Percentiles rank a stretch among this genome's conserved stretches.
These are phyloP conservation scores for Globisporangium echinulatum DNA, from an alignment of 352 stramenopile species.

Conservation along the genomic window DNA sequence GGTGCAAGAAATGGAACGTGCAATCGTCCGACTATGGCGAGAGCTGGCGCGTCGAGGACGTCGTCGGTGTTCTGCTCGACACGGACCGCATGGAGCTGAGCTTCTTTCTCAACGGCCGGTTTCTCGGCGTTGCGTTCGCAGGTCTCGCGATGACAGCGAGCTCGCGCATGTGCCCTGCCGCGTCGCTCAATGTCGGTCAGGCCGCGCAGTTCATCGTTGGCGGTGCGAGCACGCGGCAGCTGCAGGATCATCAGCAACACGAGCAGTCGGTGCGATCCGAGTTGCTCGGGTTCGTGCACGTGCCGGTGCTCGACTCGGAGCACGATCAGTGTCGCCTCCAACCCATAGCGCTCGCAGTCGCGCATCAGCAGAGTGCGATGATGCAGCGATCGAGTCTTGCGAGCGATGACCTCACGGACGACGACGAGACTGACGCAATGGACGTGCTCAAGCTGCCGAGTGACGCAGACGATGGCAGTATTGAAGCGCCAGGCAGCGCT, in stretches of 20 bases:
- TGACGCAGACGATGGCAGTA: neutral
- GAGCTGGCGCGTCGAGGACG: conserved; percentile 70
- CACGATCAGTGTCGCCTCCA: conserved; percentile 41
- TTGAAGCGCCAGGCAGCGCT: too few relatives aligned
- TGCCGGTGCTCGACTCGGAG: conserved; percentile 24
- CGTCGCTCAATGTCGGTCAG: conserved; percentile 85
- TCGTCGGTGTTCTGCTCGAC: conserved; percentile 86
- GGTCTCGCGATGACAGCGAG: conserved; percentile 30
- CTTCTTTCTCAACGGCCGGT: conserved; percentile 89
- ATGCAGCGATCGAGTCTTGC: conserved; percentile 8
- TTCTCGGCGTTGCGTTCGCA: conserved; percentile 82
- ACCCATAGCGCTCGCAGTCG: conserved; percentile 26
- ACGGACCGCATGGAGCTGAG: conserved; percentile 79
- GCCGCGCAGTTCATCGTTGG: conserved; percentile 78
- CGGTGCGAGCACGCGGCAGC: neutral
- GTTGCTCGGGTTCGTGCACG: conserved; percentile 25
- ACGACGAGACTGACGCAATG: neutral
- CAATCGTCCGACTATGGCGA: conserved; percentile 78
- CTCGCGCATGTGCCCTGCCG: conserved; percentile 66
- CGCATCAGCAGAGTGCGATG: neutral
- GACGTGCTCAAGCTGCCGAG: neutral
- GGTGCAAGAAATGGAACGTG: conserved; percentile 88
- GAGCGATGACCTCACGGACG: neutral
- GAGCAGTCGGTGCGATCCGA: neutral
- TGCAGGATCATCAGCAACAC: neutral